phyloP scores from a whole-genome alignment of 2,329 filamentous ascomycete species.

The Diaporthe amygdali region DNA sequence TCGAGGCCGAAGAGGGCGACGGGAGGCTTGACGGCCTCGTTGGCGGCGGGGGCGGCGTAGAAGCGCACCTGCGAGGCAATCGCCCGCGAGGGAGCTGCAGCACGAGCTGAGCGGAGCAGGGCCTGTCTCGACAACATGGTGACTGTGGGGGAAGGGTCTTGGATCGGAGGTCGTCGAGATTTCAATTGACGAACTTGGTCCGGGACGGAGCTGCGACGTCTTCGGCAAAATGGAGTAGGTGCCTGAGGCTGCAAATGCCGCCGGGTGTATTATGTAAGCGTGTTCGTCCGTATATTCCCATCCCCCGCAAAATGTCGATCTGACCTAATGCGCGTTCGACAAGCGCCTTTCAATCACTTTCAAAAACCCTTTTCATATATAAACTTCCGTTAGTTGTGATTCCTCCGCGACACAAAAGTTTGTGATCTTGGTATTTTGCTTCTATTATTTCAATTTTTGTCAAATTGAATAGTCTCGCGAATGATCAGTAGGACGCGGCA shows the following conservation, averaged over 20 bases:
- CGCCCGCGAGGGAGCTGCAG: slow-evolving; percentile 62
- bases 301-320: neutral
- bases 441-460: no score
- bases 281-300: neutral
- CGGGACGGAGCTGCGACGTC: slow-evolving; percentile 19
- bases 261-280: slow-evolving; percentile 10
- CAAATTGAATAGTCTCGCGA: no score
- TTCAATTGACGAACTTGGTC: slow-evolving; percentile 27
- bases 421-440: no score
- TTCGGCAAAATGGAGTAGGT: slow-evolving; percentile 24
- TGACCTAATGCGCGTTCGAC: neutral
- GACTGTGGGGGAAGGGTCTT: slow-evolving; percentile 33
- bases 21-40: slow-evolving; percentile 78
- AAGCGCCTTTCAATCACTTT: neutral
- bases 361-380: no score
- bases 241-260: slow-evolving; percentile 12
- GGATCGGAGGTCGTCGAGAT: slow-evolving; percentile 28
- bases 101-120: slow-evolving; percentile 59
- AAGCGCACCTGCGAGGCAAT: slow-evolving; percentile 71
- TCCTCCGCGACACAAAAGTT: no score
- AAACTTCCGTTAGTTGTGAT: no score
- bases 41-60: slow-evolving; percentile 72
- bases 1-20: slow-evolving; percentile 93
- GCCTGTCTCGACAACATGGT: slow-evolving; percentile 67
- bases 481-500: no score